These are phyloP conservation scores for Raffaelea albimanens DNA, from an alignment of 2,329 filamentous ascomycete genomes.

Conservation along the genomic window DNA sequence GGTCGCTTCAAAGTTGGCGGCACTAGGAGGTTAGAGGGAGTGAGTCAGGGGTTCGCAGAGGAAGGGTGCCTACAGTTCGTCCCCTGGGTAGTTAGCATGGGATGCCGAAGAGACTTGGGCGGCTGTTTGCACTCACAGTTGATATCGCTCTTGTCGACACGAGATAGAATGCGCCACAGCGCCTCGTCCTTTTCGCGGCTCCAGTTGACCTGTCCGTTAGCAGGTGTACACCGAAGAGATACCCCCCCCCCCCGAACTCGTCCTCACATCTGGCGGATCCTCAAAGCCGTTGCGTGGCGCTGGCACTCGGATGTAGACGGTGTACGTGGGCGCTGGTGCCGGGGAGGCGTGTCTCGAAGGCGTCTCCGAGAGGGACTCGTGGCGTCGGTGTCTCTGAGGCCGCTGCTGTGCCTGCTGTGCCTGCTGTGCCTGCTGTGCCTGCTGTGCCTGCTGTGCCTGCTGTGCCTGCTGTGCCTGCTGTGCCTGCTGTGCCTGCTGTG, in stretches of 20 bases:
- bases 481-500: too few relatives aligned
- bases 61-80: slow-evolving; percentile 47
- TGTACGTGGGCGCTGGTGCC: slow-evolving; percentile 45
- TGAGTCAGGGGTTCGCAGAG: neutral
- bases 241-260: neutral
- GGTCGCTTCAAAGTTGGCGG: slow-evolving; percentile 70
- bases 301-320: slow-evolving; percentile 81
- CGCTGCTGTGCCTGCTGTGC: too few relatives aligned
- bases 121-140: slow-evolving; percentile 54
- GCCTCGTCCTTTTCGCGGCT: slow-evolving; percentile 75
- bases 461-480: too few relatives aligned
- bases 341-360: neutral
- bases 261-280: slow-evolving; percentile 67
- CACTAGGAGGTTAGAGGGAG: slow-evolving; percentile 32
- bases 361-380: neutral
- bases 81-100: slow-evolving; percentile 44
- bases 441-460: too few relatives aligned
- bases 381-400: neutral
- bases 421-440: too few relatives aligned
- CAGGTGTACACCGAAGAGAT: neutral
- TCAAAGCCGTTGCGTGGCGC: slow-evolving; percentile 80
- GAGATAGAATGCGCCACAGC: slow-evolving; percentile 83
- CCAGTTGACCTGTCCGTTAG: slow-evolving; percentile 68
- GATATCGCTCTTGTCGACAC: slow-evolving; percentile 71
- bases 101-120: neutral